A percentile compares a stretch with the other conserved stretches of the same genome.
These are phyloP conservation scores for Kwoniella dejecticola DNA, from an alignment of 768 basidiomycete genomes.

Conservation along the genomic window DNA sequence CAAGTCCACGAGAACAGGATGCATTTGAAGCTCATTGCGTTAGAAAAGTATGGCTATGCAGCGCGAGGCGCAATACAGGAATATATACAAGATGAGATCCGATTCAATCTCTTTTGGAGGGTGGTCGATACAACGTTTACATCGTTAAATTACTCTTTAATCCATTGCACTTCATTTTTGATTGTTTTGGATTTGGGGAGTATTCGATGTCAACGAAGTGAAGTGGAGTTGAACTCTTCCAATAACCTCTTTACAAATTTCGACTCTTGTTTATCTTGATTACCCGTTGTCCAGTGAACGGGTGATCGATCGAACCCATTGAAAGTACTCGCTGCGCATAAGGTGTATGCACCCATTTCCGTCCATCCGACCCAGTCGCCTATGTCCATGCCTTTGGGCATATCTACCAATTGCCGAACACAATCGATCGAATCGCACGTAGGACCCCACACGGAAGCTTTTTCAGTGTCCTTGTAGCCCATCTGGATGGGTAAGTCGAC, in stretches of 20 bases:
- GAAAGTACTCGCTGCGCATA: conserved; percentile 94
- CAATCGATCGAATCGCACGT: conserved; percentile 98
- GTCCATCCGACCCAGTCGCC: conserved; percentile 99
- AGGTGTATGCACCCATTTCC: conserved; percentile 98
- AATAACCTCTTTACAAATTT: conserved; percentile 45
- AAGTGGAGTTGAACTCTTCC: conserved; percentile 42
- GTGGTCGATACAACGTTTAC: no score
- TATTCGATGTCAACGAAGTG: conserved; percentile 51
- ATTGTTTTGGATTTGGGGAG: conserved; percentile 28
- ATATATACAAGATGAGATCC: no score
- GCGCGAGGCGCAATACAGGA: no score
- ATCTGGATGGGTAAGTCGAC: conserved; percentile 55
- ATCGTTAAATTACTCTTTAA: no score
- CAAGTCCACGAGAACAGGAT: no score
- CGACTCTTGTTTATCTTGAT: conserved; percentile 28
- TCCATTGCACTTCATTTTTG: neutral
- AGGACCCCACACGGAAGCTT: conserved; percentile 87
- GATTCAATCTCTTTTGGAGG: no score
- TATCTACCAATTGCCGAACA: conserved; percentile 65
- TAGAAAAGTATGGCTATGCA: no score
- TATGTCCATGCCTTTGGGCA: conserved; percentile 71
- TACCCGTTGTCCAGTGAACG: conserved; percentile 53
- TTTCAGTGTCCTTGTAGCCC: conserved; percentile 53
- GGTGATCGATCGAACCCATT: conserved; percentile 63
- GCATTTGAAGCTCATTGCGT: no score